Evolutionary conservation across 2,329 filamentous ascomycete species (phyloP).

Genomic region (Diaporthe batatas): DNA sequence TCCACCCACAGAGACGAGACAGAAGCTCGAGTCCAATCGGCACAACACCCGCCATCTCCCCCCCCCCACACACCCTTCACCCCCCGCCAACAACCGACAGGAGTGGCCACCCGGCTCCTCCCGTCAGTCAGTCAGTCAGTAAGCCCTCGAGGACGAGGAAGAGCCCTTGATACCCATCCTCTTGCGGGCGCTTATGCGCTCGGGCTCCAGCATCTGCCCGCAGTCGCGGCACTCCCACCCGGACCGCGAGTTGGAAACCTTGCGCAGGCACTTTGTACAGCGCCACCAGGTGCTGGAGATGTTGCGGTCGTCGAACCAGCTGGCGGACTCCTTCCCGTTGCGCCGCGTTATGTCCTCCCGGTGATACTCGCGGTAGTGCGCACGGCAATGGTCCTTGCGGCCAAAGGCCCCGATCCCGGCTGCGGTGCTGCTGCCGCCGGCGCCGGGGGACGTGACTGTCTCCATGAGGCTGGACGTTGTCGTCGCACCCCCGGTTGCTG

Average conservation of each 20-base stretch:
- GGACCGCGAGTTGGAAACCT: conserved; percentile 56
- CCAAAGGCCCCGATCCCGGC: conserved; percentile 59
- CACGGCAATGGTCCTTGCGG: conserved; percentile 69
- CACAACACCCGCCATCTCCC: neutral
- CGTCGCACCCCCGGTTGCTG: neutral
- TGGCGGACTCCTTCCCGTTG: conserved; percentile 49
- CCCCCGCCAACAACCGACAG: neutral
- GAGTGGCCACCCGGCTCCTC: neutral
- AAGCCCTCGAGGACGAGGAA: conserved; percentile 31
- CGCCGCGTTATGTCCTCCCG: conserved; percentile 67
- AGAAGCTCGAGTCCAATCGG: neutral
- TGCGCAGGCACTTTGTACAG: conserved; percentile 64
- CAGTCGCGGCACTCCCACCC: conserved; percentile 63
- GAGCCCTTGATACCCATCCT: conserved; percentile 31
- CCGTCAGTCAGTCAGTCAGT: conserved; percentile 13
- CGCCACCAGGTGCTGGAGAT: conserved; percentile 64
- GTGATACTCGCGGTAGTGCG: conserved; percentile 69
- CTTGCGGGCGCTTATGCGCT: conserved; percentile 51
- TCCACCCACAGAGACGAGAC: neutral
- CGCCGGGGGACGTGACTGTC: neutral
- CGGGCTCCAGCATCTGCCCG: conserved; percentile 60
- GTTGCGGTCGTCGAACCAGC: conserved; percentile 57
- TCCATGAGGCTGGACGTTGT: neutral
- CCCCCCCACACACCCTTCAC: neutral
- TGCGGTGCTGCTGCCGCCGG: neutral